Conservation (phyloP, 192 early-diverging fungal genomes). For the Gonapodya prolifera region DNA sequence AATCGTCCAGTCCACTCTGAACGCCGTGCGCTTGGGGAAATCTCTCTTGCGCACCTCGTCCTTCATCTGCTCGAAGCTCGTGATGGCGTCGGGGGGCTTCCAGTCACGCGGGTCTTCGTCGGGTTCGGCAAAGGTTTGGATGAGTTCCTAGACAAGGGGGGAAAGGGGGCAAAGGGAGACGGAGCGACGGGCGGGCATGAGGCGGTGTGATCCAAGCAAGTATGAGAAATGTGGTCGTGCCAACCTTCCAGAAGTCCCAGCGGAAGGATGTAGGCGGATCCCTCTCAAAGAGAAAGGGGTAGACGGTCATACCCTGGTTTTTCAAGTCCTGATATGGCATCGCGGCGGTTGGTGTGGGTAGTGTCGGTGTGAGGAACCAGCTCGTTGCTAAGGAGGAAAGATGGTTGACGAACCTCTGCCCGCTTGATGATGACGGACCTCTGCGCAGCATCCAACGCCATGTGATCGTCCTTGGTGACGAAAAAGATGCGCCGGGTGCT, state of each 20-base stretch:
- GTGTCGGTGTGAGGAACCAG: not conserved
- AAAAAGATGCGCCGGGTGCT: not conserved
- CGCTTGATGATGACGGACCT: not conserved
- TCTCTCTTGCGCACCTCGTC: not conserved
- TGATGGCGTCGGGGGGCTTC: not conserved
- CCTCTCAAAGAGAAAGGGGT: not conserved
- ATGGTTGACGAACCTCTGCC: not conserved
- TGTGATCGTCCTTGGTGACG: not conserved
- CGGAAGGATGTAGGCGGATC: not conserved
- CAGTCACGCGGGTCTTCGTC: not conserved
- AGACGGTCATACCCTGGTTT: not conserved
- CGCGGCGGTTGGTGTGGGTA: too few species aligned
- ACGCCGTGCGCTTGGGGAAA: not conserved
- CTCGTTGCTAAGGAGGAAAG: not conserved
- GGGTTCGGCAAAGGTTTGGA: not conserved
- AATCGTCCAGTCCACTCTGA: not conserved
- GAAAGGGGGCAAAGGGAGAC: too few species aligned
- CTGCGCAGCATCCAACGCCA: not conserved
- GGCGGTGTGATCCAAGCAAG: not conserved
- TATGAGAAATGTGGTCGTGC: not conserved
- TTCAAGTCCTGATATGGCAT: not conserved
- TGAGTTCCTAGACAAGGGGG: too few species aligned
- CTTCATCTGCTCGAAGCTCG: not conserved
- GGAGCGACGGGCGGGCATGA: not conserved
- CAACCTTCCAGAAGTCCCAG: not conserved